A percentile compares a stretch with the other conserved stretches of the same genome.
Conservation (phyloP, 2,329 filamentous ascomycete genomes). For the Rhynchosporium graminicola region DNA sequence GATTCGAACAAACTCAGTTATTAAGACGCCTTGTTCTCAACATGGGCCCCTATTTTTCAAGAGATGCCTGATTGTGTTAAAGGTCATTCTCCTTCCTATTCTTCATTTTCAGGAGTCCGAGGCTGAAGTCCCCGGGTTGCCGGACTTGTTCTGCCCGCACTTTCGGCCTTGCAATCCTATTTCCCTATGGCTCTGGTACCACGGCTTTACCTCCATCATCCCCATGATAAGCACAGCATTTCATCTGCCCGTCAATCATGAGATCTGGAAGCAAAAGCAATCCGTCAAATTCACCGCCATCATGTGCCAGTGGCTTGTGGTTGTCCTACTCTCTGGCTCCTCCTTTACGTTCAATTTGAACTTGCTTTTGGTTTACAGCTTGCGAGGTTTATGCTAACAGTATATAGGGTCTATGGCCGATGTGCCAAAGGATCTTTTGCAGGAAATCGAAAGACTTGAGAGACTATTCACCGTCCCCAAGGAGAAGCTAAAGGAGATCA, state of each 20-base stretch:
- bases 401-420: conserved; percentile 81
- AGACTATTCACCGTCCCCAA: conserved; percentile 77
- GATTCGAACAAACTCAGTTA: neutral
- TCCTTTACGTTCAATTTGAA: conserved; percentile 2
- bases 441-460: conserved; percentile 82
- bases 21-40: neutral
- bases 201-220: neutral
- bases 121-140: neutral
- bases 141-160: neutral
- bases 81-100: neutral
- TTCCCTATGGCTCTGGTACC: neutral
- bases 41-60: conserved; percentile 15
- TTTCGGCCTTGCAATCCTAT: neutral
- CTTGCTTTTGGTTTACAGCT: neutral
- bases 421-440: conserved; percentile 79
- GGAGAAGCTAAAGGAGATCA: conserved; percentile 84
- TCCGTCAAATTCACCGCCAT: conserved; percentile 27
- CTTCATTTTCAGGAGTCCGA: neutral
- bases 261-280: conserved; percentile 30
- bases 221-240: conserved; percentile 6
- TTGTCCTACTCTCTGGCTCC: conserved; percentile 15
- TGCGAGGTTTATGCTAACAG: conserved; percentile 27
- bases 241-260: conserved; percentile 22
- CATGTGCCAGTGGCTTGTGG: conserved; percentile 26
- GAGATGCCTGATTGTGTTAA: neutral